Conservation (phyloP, 371 early-diverging fungal genomes). For the Paraphysoderma sedebokerense region DNA sequence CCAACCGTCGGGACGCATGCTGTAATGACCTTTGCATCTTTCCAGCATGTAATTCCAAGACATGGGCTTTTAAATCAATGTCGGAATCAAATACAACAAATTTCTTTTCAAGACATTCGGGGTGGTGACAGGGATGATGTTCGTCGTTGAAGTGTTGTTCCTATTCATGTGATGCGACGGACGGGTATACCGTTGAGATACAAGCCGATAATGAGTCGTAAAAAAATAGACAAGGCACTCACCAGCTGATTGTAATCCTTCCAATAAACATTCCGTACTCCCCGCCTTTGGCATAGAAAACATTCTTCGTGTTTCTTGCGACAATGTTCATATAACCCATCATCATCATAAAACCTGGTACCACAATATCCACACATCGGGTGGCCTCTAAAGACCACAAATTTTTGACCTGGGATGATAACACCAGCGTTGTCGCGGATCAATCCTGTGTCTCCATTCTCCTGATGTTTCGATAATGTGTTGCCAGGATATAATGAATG, state of each 20-base stretch:
- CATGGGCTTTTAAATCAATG: constrained; percentile 77
- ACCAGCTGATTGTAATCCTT: constrained; percentile 60
- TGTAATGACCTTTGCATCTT: constrained; percentile 11
- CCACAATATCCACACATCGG: constrained; percentile 82
- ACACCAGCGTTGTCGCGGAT: no score
- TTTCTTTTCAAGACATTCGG: constrained; percentile 75
- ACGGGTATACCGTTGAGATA: background rate
- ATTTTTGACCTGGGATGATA: constrained; percentile 35
- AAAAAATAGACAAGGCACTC: constrained; percentile 10
- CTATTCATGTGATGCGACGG: constrained; percentile 13
- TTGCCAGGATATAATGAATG: constrained; percentile 54
- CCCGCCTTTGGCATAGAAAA: constrained; percentile 56
- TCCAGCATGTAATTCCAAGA: constrained; percentile 24
- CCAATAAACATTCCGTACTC: constrained; percentile 65
- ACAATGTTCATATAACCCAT: constrained; percentile 85
- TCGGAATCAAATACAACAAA: constrained; percentile 89
- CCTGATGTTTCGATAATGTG: constrained; percentile 50
- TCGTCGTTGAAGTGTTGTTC: constrained; percentile 64
- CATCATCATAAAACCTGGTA: constrained; percentile 60
- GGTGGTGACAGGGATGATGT: constrained; percentile 66
- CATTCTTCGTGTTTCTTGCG: constrained; percentile 89
- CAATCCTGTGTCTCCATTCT: constrained; percentile 37
- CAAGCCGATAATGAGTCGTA: background rate
- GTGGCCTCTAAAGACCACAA: constrained; percentile 72
- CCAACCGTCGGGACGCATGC: constrained; percentile 25